These are phyloP conservation scores for Pistacia vera DNA, from an alignment of 345 rosid species.

Conservation along the genomic window DNA sequence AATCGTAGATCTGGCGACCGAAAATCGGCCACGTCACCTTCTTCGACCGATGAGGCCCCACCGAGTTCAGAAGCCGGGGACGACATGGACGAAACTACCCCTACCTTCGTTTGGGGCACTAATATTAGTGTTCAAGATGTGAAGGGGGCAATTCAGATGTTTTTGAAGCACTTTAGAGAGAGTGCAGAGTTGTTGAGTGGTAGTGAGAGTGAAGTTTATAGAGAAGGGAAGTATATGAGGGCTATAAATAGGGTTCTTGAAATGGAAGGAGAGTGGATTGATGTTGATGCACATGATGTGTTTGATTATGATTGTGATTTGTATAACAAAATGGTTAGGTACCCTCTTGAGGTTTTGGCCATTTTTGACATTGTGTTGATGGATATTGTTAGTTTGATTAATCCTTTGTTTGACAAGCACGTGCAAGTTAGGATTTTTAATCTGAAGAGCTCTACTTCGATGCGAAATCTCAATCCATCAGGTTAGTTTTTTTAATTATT, in stretches of 20 bases:
- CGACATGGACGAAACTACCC: conserved; percentile 68
- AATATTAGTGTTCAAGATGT: conserved; percentile 94
- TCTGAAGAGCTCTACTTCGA: conserved; percentile 73
- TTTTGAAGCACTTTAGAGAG: conserved; percentile 83
- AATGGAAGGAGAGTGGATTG: conserved; percentile 87
- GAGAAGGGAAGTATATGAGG: conserved; percentile 89
- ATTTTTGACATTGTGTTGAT: conserved; percentile 93
- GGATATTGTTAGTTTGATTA: conserved; percentile 78
- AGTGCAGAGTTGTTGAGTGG: conserved; percentile 31
- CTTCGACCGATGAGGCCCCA: conserved; percentile 50
- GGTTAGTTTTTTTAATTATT: conserved; percentile 40
- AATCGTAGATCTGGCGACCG: conserved; percentile 32
- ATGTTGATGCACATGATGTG: conserved; percentile 81
- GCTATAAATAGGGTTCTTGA: conserved; percentile 73
- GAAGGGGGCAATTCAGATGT: conserved; percentile 84
- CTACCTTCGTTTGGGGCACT: conserved; percentile 95
- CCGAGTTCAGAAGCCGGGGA: conserved; percentile 71
- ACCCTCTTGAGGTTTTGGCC: conserved; percentile 91
- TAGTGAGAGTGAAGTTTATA: conserved; percentile 42
- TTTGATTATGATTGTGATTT: conserved; percentile 79
- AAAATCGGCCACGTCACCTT: conserved; percentile 44
- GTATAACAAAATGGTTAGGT: conserved; percentile 85
- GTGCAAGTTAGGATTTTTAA: conserved; percentile 83
- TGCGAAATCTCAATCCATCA: conserved; percentile 95
- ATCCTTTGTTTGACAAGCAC: conserved; percentile 83